Evolutionary conservation across 441 rosid species (phyloP), one percentile per base, ranked within the genome.

Genomic region (Flueggea neowawraea): DNA sequence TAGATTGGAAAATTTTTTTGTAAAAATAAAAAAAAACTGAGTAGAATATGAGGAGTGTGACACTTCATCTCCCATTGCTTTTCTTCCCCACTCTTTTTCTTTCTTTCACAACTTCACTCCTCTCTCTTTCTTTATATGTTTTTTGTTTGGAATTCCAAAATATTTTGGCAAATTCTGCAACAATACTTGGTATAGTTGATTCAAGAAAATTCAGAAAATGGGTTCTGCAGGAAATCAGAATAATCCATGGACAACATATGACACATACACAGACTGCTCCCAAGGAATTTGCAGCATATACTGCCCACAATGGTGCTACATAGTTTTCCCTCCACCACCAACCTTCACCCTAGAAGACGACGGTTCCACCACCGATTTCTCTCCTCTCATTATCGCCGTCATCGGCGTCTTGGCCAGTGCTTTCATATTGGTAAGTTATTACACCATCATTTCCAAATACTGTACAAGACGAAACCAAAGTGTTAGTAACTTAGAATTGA

Each of bases 301-400:
- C 66, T 92, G 97, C 56, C 96, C 96, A 0, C 91, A 88, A 65
- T 82, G 95, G 94, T 92, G 97, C 71, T 88, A 86, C 75, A 59
- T 83, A 57, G 67, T 83, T 65, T 86, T 86, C 83, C 86, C 96
- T 43, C 95, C 92, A 43, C 98, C 96, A 1, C 85, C 92, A 14
- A 80, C 92, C n/a, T 69, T 67, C 15, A 10, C 52, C 47, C 57
- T 75, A 7, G 65, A 57, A 10, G 84, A 72, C 10, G 81, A 69
- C 11, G 54, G 17, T 41, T 65, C 65, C 3, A 65, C 73, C 53
- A 52, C 82, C n/a, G 74, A 68, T 39, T 81, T 90, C 75, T 86
- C 96, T 5, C 96, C 94, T 62, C 85, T 90, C 11, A 84, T 90
- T 28, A 88, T 90, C 2, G 94, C 97, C 0, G 76, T 88, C n/a